Base-by-base conservation (phyloP, 306 rosid species). In the Elaeagnus macrophylla region DNA sequence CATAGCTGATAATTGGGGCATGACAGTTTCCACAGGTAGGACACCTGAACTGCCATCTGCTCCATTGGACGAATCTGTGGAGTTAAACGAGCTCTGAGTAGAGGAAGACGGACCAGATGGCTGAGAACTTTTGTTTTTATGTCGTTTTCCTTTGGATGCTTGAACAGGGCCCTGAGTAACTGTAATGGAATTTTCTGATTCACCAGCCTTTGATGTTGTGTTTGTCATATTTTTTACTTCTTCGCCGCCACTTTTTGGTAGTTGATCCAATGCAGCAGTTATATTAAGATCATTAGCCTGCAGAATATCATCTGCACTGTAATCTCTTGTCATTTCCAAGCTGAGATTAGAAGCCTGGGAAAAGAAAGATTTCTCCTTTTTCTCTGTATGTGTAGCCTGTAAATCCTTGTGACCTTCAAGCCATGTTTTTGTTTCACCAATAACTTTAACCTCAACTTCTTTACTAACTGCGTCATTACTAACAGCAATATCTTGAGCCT, bases 321-420 rank as follows among this genome's bases (percentile, higher is more conserved):
- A 70, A 48, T 83, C 85, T 53, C 79, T 75, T 58, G 81, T 79
- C 81, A 79, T 67, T 77, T 67, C 79, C 67, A 83, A 79, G 60
- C 79, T 78, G 59, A 83, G 73, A 65, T 72, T 76, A 1, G 86
- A 79, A 50, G 90, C 81, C 75, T 83, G 90, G 17, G 90, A 83
- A 70, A 77, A 72, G 69, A 83, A 83, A 35, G 73, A 56, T 66
- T 80, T 83, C 73, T 79, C 86, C 69, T 48, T 79, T 77, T 67
- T 83, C 71, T 77, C 75, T 13, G 69, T 38, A 53, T 37, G 59
- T 56, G 56, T 63, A 38, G 54, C 17, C 25, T 52, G 78, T 9
- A 60, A 48, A 54, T 77, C 78, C 66, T 62, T 74, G 14, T 69
- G 69, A 51, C 9, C 13, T 42, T 77, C 78, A 0, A 35, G 38